Conservation (phyloP, 352 stramenopile genomes). For the Phytophthora hybrid region DNA sequence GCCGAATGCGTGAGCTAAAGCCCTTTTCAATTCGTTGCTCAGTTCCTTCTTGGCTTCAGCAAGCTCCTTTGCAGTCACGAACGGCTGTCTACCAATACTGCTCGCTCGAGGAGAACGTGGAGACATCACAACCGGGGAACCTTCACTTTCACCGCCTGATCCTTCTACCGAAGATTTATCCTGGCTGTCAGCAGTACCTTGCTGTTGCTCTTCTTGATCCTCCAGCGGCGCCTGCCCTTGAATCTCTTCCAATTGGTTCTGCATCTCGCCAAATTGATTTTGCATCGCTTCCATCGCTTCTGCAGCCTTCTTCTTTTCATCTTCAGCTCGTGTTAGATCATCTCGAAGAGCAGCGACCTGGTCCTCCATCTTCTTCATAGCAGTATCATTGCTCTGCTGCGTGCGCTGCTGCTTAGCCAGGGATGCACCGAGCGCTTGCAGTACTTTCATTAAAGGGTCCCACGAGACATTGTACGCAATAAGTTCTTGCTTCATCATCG, state of each 20-base stretch:
- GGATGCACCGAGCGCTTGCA: slow-evolving; percentile 63
- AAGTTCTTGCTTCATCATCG: slow-evolving; percentile 70
- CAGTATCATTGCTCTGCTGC: slow-evolving; percentile 43
- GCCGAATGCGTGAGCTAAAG: slow-evolving; percentile 54
- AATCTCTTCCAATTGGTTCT: slow-evolving; percentile 51
- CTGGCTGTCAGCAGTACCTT: slow-evolving; percentile 6
- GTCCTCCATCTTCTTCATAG: slow-evolving; percentile 63
- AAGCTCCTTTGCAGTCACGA: slow-evolving; percentile 61
- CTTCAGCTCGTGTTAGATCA: slow-evolving; percentile 52
- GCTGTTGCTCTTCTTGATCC: slow-evolving; percentile 26
- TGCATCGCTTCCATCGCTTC: slow-evolving; percentile 56
- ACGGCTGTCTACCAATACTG: slow-evolving; percentile 22
- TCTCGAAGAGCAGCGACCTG: slow-evolving; percentile 56
- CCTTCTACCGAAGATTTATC: slow-evolving; percentile 10
- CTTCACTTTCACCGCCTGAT: not conserved
- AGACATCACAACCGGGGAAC: slow-evolving; percentile 5
- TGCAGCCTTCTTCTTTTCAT: slow-evolving; percentile 65
- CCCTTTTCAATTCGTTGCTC: slow-evolving; percentile 53
- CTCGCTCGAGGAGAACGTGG: slow-evolving; percentile 26
- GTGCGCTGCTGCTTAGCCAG: slow-evolving; percentile 63
- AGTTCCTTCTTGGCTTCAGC: slow-evolving; percentile 54
- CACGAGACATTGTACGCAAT: slow-evolving; percentile 79
- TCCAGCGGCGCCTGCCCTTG: slow-evolving; percentile 26
- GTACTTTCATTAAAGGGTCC: slow-evolving; percentile 73
- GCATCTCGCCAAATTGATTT: slow-evolving; percentile 55